These are phyloP conservation scores for Heliamphora ciliata DNA, from an alignment of 179 eudicot genomes.

Conservation along the genomic window DNA sequence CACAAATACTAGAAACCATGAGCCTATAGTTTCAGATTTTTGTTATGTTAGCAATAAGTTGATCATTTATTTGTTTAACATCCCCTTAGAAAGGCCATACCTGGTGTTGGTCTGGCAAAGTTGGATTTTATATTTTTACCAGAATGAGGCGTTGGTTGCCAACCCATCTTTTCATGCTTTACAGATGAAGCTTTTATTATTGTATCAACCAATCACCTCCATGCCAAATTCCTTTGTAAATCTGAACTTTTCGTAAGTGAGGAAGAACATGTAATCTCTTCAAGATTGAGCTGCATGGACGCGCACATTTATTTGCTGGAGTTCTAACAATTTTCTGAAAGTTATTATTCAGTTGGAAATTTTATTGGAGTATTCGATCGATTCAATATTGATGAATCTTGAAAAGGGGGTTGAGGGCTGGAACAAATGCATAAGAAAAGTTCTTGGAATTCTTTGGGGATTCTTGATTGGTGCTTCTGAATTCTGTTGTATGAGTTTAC, in stretches of 20 bases:
- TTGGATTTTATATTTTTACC: not conserved
- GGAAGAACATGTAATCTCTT: not conserved
- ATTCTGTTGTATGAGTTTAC: not conserved
- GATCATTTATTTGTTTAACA: not conserved
- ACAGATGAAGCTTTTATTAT: not conserved
- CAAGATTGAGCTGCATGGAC: not conserved
- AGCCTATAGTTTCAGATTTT: not conserved
- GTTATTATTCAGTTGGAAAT: not conserved
- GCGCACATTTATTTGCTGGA: not conserved
- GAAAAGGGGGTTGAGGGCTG: not conserved
- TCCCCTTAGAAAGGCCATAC: slow-evolving; percentile 3
- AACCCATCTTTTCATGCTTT: not conserved
- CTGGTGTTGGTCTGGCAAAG: not conserved
- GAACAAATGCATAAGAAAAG: not conserved
- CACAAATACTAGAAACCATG: not conserved
- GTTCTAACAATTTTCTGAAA: not conserved
- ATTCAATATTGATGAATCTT: not conserved
- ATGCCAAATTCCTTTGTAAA: not conserved
- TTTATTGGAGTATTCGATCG: not conserved
- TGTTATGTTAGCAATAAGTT: not conserved
- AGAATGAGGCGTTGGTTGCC: not conserved
- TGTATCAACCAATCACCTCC: not conserved
- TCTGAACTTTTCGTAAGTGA: too few relatives aligned
- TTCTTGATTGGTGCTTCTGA: not conserved
- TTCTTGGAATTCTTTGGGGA: not conserved